Base-by-base conservation (phyloP, 2,329 filamentous ascomycete species). In the Zasmidium citrigriseum region DNA sequence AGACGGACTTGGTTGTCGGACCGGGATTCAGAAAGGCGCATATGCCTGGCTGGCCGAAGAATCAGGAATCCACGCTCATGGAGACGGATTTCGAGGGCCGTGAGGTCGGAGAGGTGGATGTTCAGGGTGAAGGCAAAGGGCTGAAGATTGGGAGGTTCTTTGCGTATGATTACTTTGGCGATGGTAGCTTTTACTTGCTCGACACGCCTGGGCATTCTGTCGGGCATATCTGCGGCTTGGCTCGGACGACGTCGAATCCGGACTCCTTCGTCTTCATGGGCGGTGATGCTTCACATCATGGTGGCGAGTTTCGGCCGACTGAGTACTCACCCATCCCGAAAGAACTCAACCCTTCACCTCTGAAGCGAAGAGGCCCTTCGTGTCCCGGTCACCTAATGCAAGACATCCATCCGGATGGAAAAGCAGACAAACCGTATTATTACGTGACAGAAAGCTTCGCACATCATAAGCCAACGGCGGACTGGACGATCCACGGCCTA, bases 151-250 rank as follows among this genome's bases (percentile, higher is more conserved):
- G 78, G 1, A 66, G 74, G 9, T 82, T 82, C 64, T 64, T 73
- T 27, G 80, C 80, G 1, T 70, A 73, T 23, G 83, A 86, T 65
- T 85, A 78, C 64, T 86, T 84, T 55, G 77, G 78, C 2, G 83
- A 86, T 64, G 83, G 82, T 0, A 78, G 73, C 21, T 83, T 86
- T 62, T 85, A 84, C 65, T 73, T 86, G 1, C 73, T 86, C 24
- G 73, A 82, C 61, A 76, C 78, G 2, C 82, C 82, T 0, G 83
- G 83, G 1, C 82, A 85, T 64, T 76, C 78, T 0, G 68, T 80
- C 11, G 80, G 79, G 1, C 81, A 83, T 64, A 70, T 82, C n/a
- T 78, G 76, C 57, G 82, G 74, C 2, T 72, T 85, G 0, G 82
- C 79, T 1, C 72, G 82, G 7, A 78, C 76, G 0, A 64, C 70